Percentiles rank a stretch among this genome's conserved stretches.
Conservation (phyloP, 148 eudicot species). For the Chenopodium berlandieri region DNA sequence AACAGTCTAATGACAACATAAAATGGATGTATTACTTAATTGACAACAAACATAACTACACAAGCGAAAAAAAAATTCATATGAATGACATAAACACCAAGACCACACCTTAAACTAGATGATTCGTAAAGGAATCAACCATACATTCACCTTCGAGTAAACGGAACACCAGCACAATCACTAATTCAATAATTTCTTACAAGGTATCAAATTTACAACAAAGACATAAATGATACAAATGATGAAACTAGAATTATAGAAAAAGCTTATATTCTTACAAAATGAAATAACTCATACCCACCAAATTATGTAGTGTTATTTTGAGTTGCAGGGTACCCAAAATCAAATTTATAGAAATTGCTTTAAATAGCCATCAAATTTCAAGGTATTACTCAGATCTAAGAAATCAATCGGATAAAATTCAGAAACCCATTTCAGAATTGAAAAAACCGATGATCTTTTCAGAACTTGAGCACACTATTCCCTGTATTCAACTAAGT, state of each 20-base stretch:
- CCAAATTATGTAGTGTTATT: too few species aligned
- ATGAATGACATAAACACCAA: background rate
- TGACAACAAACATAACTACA: too few species aligned
- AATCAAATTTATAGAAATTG: background rate
- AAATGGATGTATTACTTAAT: background rate
- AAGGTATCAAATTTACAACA: too few species aligned
- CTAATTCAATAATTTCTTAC: background rate
- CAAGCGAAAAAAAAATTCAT: background rate
- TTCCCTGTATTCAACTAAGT: conserved; percentile 1
- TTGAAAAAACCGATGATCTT: background rate
- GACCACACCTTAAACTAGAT: background rate
- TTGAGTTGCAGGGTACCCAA: background rate
- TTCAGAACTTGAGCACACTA: conserved; percentile 23
- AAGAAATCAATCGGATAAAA: background rate
- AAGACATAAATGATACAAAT: too few species aligned
- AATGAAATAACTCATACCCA: too few species aligned
- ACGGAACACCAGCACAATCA: background rate
- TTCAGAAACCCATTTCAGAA: conserved; percentile 2
- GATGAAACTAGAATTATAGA: too few species aligned
- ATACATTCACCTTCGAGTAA: background rate
- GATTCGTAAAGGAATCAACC: background rate
- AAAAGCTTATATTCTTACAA: too few species aligned
- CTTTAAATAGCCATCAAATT: background rate
- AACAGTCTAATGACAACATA: background rate
- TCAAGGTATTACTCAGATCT: conserved; percentile 6